Evolutionary conservation across 257 asterid species (phyloP).

Genomic region (Ehretia macrophylla): DNA sequence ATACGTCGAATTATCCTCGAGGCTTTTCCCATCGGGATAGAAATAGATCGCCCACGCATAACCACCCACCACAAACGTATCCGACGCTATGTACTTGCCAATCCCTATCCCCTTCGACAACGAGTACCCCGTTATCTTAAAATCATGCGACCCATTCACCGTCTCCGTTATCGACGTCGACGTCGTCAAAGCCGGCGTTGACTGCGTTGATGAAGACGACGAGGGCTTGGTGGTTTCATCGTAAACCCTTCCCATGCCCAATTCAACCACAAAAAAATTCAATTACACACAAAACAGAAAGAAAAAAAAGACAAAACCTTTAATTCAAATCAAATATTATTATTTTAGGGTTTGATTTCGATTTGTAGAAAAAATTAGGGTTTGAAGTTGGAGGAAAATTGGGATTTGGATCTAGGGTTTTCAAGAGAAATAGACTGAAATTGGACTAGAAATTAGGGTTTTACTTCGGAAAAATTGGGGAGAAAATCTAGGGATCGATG

Average conservation of each 20-base stretch:
- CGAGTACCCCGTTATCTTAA: slow-evolving; percentile 7
- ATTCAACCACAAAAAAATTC: slow-evolving; percentile 1
- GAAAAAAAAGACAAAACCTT: background rate
- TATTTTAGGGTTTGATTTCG: too few relatives aligned
- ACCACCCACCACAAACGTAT: slow-evolving; percentile 10
- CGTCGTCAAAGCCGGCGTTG: background rate
- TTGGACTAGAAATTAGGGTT: background rate
- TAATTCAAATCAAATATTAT: too few relatives aligned
- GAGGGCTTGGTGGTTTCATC: background rate
- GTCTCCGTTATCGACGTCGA: slow-evolving; percentile 1
- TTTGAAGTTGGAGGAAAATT: background rate
- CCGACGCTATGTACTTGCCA: slow-evolving; percentile 12
- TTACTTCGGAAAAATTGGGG: background rate
- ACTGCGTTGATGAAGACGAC: background rate
- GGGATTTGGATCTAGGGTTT: background rate
- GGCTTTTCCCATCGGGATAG: slow-evolving; percentile 22
- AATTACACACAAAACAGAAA: background rate
- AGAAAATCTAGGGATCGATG: background rate
- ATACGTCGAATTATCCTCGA: slow-evolving; percentile 16
- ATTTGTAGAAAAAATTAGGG: background rate
- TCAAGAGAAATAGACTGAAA: background rate
- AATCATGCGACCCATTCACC: slow-evolving; percentile 10
- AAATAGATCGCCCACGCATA: slow-evolving; percentile 23
- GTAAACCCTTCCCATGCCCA: background rate
- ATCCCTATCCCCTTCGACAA: slow-evolving; percentile 11